These are phyloP conservation scores for Polyporus tsugae DNA, from an alignment of 1,284 basidiomycete genomes.

Conservation along the genomic window DNA sequence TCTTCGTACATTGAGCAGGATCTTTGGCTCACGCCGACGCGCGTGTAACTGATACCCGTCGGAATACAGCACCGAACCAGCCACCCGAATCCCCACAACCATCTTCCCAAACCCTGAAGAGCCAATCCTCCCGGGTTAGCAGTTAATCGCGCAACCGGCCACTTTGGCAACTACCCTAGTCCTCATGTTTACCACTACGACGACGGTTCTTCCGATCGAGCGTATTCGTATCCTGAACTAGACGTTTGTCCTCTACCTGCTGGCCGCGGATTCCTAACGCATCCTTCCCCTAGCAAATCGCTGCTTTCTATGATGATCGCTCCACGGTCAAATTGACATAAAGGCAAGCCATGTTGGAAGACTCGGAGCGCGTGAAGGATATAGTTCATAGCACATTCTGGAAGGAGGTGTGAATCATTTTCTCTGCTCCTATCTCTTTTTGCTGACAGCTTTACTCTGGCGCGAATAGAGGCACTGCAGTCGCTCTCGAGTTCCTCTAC, in stretches of 20 bases:
- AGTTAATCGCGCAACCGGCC: slow-evolving; percentile 40
- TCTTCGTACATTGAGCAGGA: slow-evolving; percentile 39
- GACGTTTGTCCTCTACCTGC: slow-evolving; percentile 67
- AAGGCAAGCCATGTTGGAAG: slow-evolving; percentile 47
- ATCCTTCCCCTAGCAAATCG: slow-evolving; percentile 74
- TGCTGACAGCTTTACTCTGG: not conserved
- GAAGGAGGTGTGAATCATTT: slow-evolving; percentile 60
- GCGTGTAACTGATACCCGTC: slow-evolving; percentile 14
- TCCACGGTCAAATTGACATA: slow-evolving; percentile 41
- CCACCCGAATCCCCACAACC: not conserved
- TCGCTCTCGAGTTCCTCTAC: slow-evolving; percentile 54
- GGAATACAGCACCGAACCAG: not conserved
- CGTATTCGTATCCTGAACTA: slow-evolving; percentile 62
- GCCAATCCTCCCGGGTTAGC: slow-evolving; percentile 3
- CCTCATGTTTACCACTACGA: slow-evolving; percentile 39
- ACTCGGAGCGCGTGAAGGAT: slow-evolving; percentile 61
- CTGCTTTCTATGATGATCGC: slow-evolving; percentile 66
- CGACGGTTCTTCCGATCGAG: slow-evolving; percentile 56
- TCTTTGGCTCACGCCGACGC: slow-evolving; percentile 24
- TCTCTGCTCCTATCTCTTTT: too few species aligned
- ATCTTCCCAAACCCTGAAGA: not conserved
- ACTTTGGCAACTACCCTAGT: slow-evolving; percentile 37
- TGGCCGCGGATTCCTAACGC: slow-evolving; percentile 62
- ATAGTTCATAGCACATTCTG: slow-evolving; percentile 72
- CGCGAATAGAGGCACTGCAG: slow-evolving; percentile 47